These are phyloP conservation scores for Daucus carota DNA, from an alignment of 129 eudicot species.

Conservation along the genomic window DNA sequence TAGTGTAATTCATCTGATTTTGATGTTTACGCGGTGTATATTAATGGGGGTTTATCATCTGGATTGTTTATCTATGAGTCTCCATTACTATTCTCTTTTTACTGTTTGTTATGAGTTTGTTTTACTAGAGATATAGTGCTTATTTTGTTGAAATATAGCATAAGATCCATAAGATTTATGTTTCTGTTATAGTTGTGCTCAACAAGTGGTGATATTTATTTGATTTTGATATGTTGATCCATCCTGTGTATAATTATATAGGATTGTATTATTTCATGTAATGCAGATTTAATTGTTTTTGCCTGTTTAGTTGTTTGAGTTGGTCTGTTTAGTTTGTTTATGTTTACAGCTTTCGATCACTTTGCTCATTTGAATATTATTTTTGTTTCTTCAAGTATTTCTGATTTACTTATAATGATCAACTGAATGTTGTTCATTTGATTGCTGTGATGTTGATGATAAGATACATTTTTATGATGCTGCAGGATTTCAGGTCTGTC, in stretches of 20 bases:
- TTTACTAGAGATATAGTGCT: neutral
- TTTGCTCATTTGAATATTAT: no score
- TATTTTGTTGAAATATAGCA: no score
- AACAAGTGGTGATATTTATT: no score
- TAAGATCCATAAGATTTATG: no score
- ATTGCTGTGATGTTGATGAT: neutral
- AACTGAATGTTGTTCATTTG: neutral
- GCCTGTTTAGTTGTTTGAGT: neutral
- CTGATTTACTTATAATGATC: no score
- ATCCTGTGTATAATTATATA: neutral
- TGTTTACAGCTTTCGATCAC: no score
- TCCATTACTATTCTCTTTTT: no score
- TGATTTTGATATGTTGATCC: neutral
- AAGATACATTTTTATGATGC: neutral
- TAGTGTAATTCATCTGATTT: neutral
- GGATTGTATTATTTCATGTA: neutral
- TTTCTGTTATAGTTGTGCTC: no score
- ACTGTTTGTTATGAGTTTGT: neutral
- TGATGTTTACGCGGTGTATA: neutral
- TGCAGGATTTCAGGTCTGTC: slow-evolving; percentile 9
- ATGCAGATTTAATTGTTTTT: neutral
- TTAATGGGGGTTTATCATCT: neutral
- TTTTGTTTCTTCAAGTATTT: no score
- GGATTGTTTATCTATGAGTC: neutral
- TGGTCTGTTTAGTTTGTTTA: neutral